Base-by-base conservation (phyloP, 352 stramenopile species). In the Pythium insidiosum region DNA sequence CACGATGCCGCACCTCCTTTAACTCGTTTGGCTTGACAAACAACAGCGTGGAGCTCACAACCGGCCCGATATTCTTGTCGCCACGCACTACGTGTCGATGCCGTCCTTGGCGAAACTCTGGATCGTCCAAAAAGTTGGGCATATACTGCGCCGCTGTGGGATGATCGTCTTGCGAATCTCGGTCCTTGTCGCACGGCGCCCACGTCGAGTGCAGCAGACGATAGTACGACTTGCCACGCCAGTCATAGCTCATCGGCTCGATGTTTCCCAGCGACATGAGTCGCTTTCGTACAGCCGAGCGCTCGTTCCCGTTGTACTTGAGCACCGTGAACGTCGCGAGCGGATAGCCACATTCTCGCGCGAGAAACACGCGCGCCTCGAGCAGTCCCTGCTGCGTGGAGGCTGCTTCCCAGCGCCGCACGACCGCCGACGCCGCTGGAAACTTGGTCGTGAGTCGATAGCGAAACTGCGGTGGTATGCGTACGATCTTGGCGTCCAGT, bases 1-100 rank as follows among this genome's bases (percentile, higher is more conserved):
- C 12, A 9, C 9, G 9, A 39, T 13, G 13, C 16, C 49, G 6
- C 18, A 74, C 69, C 47, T 94, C 86, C 66, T 98, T 98, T 33
- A 99, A 66, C 15, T 97, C 81, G 38, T 94, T 72, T 25, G 91
- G 91, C 51, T 97, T 96, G 34, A 97, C 92, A 73, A 97, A 98
- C 31, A 96, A 80, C 50, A 98, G 70, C 4, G 95, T 97, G 25
- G 86, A 97, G 31, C 82, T 96, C 40, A 98, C 75, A 25, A 98
- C 88, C 0, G 84, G 86, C 0, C 92, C 92, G 2, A 94, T 90
- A 40, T 85, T 90, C 53, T 95, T 95, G 56, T 91, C 74, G 0
- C 78, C 78, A 19, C 81, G 65, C 38, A 91, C 76, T 6, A 91
- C 78, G 38, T 91, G 77, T 29, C 75, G 76, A 55, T 94, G 78